phyloP scores from a whole-genome alignment of 805 yeast species.

The Ogataea haglerorum region DNA sequence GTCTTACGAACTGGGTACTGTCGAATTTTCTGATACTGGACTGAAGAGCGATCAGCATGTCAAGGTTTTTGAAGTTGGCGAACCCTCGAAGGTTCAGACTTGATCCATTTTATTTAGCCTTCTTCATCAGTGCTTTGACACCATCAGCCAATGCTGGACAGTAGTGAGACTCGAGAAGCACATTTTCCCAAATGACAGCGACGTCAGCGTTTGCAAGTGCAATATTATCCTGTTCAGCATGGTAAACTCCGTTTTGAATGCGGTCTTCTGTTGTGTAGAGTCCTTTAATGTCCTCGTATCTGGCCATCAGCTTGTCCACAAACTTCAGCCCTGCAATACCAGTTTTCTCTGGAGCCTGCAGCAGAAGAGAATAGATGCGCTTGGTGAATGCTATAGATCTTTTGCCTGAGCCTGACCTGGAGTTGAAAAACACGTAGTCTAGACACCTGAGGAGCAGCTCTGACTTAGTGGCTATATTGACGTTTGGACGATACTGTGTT shows the following conservation, averaged over 20 bases:
- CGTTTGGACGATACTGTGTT: constrained; percentile 53
- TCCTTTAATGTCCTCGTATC: constrained; percentile 70
- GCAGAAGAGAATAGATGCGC: constrained; percentile 60
- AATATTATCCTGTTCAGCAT: constrained; percentile 59
- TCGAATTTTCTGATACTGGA: not conserved
- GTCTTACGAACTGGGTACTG: constrained; percentile 1
- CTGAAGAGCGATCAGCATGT: constrained; percentile 5
- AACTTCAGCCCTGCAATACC: constrained; percentile 74
- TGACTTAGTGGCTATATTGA: constrained; percentile 83
- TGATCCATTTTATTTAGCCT: constrained; percentile 23
- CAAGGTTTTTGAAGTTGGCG: constrained; percentile 7
- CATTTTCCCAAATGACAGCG: constrained; percentile 88
- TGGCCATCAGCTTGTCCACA: constrained; percentile 67
- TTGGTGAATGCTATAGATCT: constrained; percentile 83
- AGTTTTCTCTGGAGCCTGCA: constrained; percentile 87
- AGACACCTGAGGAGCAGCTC: constrained; percentile 76
- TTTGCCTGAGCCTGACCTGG: constrained; percentile 60
- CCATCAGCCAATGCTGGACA: constrained; percentile 78
- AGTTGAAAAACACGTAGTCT: constrained; percentile 77
- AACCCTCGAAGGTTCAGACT: not conserved
- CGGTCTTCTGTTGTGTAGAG: constrained; percentile 86
- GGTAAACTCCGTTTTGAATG: constrained; percentile 74
- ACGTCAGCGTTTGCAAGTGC: constrained; percentile 83
- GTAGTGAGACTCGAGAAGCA: constrained; percentile 75
- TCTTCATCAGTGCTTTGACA: constrained; percentile 40